Evolutionary conservation across 495 filamentous ascomycete species (phyloP), one percentile per base, ranked within the genome.

Genomic region (Penicillium argentinense): DNA sequence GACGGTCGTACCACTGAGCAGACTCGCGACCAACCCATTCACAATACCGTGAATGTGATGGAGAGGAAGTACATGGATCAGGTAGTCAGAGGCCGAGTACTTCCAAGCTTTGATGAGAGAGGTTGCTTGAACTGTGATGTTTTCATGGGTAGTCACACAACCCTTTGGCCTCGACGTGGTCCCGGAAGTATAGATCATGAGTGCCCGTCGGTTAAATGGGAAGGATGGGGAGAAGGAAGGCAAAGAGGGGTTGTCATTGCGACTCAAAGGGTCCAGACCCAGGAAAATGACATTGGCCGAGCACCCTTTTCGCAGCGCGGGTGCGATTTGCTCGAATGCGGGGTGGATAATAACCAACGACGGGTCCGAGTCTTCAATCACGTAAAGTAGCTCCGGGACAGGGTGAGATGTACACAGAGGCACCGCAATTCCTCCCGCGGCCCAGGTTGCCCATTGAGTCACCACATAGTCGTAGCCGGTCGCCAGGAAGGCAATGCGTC

Each of bases 381-480:
- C 68, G 23, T 73, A 74, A 8, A 74, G 53, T 3, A 74, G 57
- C 42, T 74, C 71, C 21, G 67, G 63, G 19, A 66, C 62, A 1
- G 71, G 71, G 39, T 74, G 71, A 12, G 16, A 51, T 62, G 42
- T 66, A 75, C 69, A 72, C 1, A 66, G 59, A 26, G 66, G 66
- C 34, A 71, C 66, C 29, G 59, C 64, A 17, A 75, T 62, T 22
- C 64, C 72, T 29, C 76, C 71, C n/a, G 69, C 65, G 19, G 69
- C 60, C 56, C 57, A 73, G 19, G 63, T 42, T 16, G 62, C 62
- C 67, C 63, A 67, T 67, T 76, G 76, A 68, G 72, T 83, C 81
- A 88, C 91, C 62, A 95, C 88, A 79, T 93, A 95, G 64, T 95
- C 88, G 66, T 95, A 96, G 51, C 88, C 84, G 68, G 95, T 95